Base-by-base conservation (phyloP, 2,329 filamentous ascomycete genomes). In the Fusarium cyanostomum region DNA sequence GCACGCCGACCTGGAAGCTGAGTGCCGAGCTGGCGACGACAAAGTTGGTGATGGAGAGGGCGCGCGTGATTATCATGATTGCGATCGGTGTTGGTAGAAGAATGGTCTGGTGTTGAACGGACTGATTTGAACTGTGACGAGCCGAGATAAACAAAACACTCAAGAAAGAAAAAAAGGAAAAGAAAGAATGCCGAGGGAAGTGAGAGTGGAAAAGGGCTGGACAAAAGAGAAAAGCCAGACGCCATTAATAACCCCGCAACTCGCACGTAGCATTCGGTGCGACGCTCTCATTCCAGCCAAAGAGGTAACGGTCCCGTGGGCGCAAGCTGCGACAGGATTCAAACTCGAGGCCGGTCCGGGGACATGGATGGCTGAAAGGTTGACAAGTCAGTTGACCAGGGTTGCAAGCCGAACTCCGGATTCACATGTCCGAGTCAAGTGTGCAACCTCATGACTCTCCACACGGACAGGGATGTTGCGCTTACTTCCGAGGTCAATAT, bases 1-100 rank as follows among this genome's bases (percentile, higher is more conserved):
- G 79, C 34, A 91, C 88, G 66, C 86, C 87, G 45, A 90, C 86
- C 75, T 90, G 88, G 73, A 91, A 91, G 31, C 79, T 80, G 30
- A 91, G 80, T 0, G 88, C 88, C 5, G 86, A 89, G 27, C 82
- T 82, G 50, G 87, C 88, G 59, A 91, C 85, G 62, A 83, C 71
- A 71, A 91, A 90, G 77, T 91, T 72, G 56, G 70, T 72, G 26
- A 72, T 53, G 24, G 70, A 71, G 15, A 72, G 65, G n/a, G 68
- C 68, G 33, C 70, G 69, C 3, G 70, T 71, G 43, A 72, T 56
- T 34, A 69, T 62, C 66, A 69, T 71, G 43, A 16, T 35, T 56
- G 24, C 26, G 13, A 24, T 27, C 10, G 41, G 52, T 46, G 16
- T 31, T 39, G 26, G 24, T 48, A 38, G 27, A 49, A 35, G 51